Base-by-base conservation (phyloP, 2,329 filamentous ascomycete genomes). In the Xylaria digitata region DNA sequence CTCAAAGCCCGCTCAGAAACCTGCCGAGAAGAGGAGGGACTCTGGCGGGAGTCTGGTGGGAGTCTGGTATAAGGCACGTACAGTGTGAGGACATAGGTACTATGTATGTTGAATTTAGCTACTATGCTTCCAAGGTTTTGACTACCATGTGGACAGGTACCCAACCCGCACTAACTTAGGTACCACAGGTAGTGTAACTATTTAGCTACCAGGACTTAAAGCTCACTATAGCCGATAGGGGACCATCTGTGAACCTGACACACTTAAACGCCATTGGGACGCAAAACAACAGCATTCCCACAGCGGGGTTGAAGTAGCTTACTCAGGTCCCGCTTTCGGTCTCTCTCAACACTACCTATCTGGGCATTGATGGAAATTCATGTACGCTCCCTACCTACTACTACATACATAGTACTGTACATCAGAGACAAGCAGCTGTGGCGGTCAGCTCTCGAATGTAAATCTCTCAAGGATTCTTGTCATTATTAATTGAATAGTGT, bases 321-420 rank as follows among this genome's bases (percentile, higher is more conserved):
- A 69, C 67, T 69, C 67, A 67, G 67, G 67, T 61, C 63, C 67
- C 66, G 63, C 66, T 66, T 60, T 65, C 55, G 60, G 32, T 21
- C 54, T 43, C 53, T 57, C 17, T 26, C 40, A 32, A 7, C 32
- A 42, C 34, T 37, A 37, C 34, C 34, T 37, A 37, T 37, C 34
- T 37, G 34, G 34, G 34, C 9, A 21, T 49, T 32, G 23, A 37
- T 37, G 23, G 30, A 21, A 23, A 59, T 48, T 60, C 26, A 37
- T 60, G 49, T 15, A 34, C 43, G 46, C 50, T 40, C 5, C 34
- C 2, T n/a, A n/a, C 11, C 11, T 11, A 37, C 26, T 26, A 5
- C 26, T 34, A n/a, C n/a, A n/a, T n/a, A n/a, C n/a, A n/a, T n/a
- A n/a, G n/a, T n/a, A n/a, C 6, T 7, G 32, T 34, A 34, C 32